A percentile compares a stretch with the other conserved stretches of the same genome.
These are phyloP conservation scores for Xylariaceae sp. DNA, from an alignment of 2,329 filamentous ascomycete genomes.

Conservation along the genomic window DNA sequence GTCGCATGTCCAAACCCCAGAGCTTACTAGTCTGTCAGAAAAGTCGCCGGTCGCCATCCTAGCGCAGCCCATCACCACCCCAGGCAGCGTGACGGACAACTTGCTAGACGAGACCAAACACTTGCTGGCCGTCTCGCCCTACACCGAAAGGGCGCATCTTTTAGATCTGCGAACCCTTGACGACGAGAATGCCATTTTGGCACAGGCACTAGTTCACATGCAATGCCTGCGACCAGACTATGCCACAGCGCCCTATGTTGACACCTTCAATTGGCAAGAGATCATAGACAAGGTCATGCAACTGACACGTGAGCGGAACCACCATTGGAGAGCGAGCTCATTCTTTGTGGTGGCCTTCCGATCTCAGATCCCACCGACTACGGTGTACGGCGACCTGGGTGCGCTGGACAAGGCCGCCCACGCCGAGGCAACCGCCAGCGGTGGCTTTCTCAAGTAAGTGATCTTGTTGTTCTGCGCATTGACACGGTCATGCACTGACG, in stretches of 20 bases:
- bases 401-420: slow-evolving; percentile 76
- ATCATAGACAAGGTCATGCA: slow-evolving; percentile 58
- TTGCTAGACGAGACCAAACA: slow-evolving; percentile 15
- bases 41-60: slow-evolving; percentile 17
- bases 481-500: slow-evolving; percentile 7
- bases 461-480: slow-evolving; percentile 15
- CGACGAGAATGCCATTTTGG: slow-evolving; percentile 64
- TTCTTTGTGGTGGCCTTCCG: slow-evolving; percentile 88
- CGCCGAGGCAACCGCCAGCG: slow-evolving; percentile 72
- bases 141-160: slow-evolving; percentile 67
- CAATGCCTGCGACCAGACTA: slow-evolving; percentile 66
- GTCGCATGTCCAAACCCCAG: slow-evolving; percentile 1
- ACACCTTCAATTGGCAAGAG: slow-evolving; percentile 73
- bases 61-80: slow-evolving; percentile 10
- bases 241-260: slow-evolving; percentile 69
- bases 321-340: slow-evolving; percentile 57
- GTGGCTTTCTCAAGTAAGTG: slow-evolving; percentile 74
- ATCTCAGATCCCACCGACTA: slow-evolving; percentile 65
- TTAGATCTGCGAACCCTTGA: slow-evolving; percentile 69
- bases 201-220: slow-evolving; percentile 66
- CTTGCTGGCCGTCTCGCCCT: slow-evolving; percentile 69
- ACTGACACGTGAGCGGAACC: slow-evolving; percentile 46
- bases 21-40: background rate
- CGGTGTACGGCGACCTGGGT: slow-evolving; percentile 66
- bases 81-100: background rate